Evolutionary conservation across 169 alveolate species (phyloP).

Genomic region (Eimeria sp.): DNA sequence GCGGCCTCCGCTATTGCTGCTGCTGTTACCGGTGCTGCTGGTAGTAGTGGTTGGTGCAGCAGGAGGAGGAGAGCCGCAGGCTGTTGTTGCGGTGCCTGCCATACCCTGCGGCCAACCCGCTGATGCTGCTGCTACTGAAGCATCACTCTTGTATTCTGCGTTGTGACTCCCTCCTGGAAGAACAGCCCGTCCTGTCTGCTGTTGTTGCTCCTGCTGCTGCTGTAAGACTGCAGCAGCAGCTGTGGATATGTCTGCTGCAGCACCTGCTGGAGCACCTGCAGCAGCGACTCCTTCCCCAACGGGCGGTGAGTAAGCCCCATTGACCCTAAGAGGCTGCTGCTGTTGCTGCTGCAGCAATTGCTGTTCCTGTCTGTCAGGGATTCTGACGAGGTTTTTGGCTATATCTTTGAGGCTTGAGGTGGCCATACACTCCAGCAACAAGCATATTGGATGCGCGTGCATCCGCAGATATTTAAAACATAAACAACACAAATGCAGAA

Average conservation of each 20-base stretch:
- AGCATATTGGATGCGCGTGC: constrained; percentile 92
- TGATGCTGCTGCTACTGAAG: constrained; percentile 2
- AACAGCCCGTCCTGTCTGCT: not conserved
- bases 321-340: not conserved
- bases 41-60: not conserved
- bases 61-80: not conserved
- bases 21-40: not conserved
- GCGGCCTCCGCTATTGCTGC: constrained; percentile 13
- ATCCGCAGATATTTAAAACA: constrained; percentile 91
- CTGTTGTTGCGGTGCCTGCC: not conserved
- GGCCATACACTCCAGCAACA: constrained; percentile 95
- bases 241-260: not conserved
- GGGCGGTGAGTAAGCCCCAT: not conserved
- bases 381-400: constrained; percentile 77
- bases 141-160: not conserved
- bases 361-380: not conserved
- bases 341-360: not conserved
- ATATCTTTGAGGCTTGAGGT: constrained; percentile 97
- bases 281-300: not conserved
- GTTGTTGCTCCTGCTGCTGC: constrained; percentile 19
- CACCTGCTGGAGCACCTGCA: not conserved
- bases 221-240: constrained; percentile 3
- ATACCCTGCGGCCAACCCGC: not conserved
- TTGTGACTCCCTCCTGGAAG: not conserved
- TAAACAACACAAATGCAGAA: constrained; percentile 88